Percentiles rank a stretch among this genome's conserved stretches.
These are phyloP conservation scores for Malassezia equina DNA, from an alignment of 1,284 basidiomycete species.

Conservation along the genomic window DNA sequence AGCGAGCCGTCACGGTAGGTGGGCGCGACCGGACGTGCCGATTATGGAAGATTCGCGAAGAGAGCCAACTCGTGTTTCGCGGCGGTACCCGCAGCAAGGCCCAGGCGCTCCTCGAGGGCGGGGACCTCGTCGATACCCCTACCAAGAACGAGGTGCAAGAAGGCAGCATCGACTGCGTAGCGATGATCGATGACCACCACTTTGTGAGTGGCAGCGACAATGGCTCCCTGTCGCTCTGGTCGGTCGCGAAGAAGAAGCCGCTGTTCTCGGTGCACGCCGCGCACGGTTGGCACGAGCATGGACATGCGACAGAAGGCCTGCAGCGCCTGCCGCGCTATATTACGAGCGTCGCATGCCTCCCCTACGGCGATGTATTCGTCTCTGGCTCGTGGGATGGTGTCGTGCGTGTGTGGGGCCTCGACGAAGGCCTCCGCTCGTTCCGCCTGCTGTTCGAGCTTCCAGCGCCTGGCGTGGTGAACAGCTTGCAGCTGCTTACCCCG, in stretches of 20 bases:
- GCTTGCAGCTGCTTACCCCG: slow-evolving; percentile 63
- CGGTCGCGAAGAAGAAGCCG: slow-evolving; percentile 89
- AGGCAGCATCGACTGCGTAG: slow-evolving; percentile 80
- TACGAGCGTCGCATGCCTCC: slow-evolving; percentile 67
- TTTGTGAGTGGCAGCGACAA: slow-evolving; percentile 91
- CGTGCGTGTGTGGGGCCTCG: slow-evolving; percentile 80
- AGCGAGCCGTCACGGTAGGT: slow-evolving; percentile 76
- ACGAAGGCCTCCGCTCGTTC: slow-evolving; percentile 68
- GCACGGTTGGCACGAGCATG: slow-evolving; percentile 64
- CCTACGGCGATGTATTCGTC: slow-evolving; percentile 81
- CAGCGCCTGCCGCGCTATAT: slow-evolving; percentile 78
- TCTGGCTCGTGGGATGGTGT: slow-evolving; percentile 86
- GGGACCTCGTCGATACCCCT: slow-evolving; percentile 54
- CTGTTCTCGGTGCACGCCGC: slow-evolving; percentile 72
- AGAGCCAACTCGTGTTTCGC: slow-evolving; percentile 88
- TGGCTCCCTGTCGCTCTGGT: slow-evolving; percentile 77
- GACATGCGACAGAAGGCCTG: slow-evolving; percentile 63
- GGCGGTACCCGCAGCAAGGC: slow-evolving; percentile 64
- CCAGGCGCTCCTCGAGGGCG: slow-evolving; percentile 70
- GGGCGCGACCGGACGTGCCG: slow-evolving; percentile 80
- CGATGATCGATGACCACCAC: slow-evolving; percentile 84
- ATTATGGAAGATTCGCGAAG: slow-evolving; percentile 94
- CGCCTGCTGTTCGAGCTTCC: slow-evolving; percentile 58
- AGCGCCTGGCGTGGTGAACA: slow-evolving; percentile 74
- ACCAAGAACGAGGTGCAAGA: slow-evolving; percentile 54